These are phyloP conservation scores for Ascochyta lentis DNA, from an alignment of 2,329 filamentous ascomycete genomes.

Conservation along the genomic window DNA sequence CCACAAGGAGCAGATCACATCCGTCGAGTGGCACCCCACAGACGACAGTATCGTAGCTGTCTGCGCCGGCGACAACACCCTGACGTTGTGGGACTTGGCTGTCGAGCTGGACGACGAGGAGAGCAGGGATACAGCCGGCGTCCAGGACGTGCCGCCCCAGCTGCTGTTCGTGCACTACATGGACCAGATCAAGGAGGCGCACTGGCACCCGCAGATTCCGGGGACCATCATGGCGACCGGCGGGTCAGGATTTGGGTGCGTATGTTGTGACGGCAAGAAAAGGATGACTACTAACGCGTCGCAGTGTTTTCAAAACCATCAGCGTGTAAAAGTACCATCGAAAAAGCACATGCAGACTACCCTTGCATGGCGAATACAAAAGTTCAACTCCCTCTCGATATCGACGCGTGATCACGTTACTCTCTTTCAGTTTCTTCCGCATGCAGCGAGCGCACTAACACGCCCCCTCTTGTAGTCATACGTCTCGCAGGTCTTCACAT, in stretches of 20 bases:
- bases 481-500: not conserved
- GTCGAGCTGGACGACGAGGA: constrained; percentile 98
- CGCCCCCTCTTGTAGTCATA: not conserved
- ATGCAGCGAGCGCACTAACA: constrained; percentile 4
- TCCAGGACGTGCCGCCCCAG: constrained; percentile 91
- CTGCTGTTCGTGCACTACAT: constrained; percentile 96
- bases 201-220: constrained; percentile 97
- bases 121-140: constrained; percentile 84
- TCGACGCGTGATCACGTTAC: constrained; percentile 29
- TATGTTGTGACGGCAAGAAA: constrained; percentile 16
- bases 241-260: constrained; percentile 76
- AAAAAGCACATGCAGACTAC: not conserved
- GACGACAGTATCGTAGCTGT: constrained; percentile 96
- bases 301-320: constrained; percentile 51
- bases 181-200: constrained; percentile 90
- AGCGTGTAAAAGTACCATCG: constrained; percentile 39
- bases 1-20: constrained; percentile 96
- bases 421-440: constrained; percentile 2
- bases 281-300: constrained; percentile 8
- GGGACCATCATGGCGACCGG: constrained; percentile 90
- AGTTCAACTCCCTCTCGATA: not conserved
- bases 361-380: constrained; percentile 1
- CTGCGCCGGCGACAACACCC: constrained; percentile 88
- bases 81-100: constrained; percentile 95
- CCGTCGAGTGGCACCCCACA: constrained; percentile 95